Evolutionary conservation across 1,284 basidiomycete species (phyloP).

Genomic region (Boletus semigastroideus): DNA sequence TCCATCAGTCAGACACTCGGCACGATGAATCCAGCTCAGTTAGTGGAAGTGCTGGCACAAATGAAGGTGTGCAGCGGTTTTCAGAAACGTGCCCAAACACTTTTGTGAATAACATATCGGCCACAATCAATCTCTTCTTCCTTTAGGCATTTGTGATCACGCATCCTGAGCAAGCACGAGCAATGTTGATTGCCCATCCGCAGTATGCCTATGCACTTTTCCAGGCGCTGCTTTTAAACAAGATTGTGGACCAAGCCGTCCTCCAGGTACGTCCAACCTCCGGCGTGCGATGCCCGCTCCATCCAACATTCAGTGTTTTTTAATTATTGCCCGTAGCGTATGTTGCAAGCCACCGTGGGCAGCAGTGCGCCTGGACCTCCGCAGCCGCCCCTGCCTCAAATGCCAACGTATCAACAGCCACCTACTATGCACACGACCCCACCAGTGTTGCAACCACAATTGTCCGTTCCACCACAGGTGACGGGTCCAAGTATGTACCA

Average conservation of each 20-base stretch:
- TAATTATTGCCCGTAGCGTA: conserved; percentile 29
- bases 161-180: conserved; percentile 87
- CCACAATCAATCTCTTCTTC: conserved; percentile 6
- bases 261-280: conserved; percentile 52
- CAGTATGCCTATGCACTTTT: conserved; percentile 97
- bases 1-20: conserved; percentile 88
- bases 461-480: conserved; percentile 34
- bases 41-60: conserved; percentile 94
- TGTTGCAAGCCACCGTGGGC: conserved; percentile 33
- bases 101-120: conserved; percentile 26
- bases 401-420: conserved; percentile 36
- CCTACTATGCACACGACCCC: conserved; percentile 38
- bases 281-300: conserved; percentile 18
- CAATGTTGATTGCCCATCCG: conserved; percentile 80
- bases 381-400: conserved; percentile 35
- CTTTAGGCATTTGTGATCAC: conserved; percentile 83
- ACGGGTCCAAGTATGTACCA: conserved; percentile 34
- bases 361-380: conserved; percentile 25
- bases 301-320: conserved; percentile 10
- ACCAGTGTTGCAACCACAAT: conserved; percentile 33
- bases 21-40: conserved; percentile 78
- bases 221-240: conserved; percentile 92
- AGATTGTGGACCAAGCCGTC: conserved; percentile 89
- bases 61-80: conserved; percentile 78
- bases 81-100: conserved; percentile 22